These are phyloP conservation scores for Paramecium sexaurelia DNA, from an alignment of 73 alveolate species.

Conservation along the genomic window DNA sequence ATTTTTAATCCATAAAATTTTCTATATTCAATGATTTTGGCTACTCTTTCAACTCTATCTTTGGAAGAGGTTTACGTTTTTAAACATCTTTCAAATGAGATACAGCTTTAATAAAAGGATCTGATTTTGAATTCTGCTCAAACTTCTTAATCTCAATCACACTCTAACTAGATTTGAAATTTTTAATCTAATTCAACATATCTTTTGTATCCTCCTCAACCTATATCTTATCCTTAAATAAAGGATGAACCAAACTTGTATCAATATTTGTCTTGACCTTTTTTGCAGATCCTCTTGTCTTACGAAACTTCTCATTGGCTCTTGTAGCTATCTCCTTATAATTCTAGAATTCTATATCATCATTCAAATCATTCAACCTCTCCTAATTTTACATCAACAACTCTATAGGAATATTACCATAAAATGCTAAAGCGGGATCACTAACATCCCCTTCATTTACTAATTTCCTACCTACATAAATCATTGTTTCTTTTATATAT, in stretches of 20 bases:
- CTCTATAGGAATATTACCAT: slow-evolving; percentile 66
- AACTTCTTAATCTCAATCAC: slow-evolving; percentile 54
- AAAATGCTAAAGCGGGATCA: slow-evolving; percentile 74
- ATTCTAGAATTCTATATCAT: slow-evolving; percentile 61
- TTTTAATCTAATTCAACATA: slow-evolving; percentile 71
- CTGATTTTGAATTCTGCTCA: not conserved
- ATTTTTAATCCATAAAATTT: slow-evolving; percentile 62
- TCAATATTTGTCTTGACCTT: slow-evolving; percentile 15
- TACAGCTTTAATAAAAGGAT: slow-evolving; percentile 12
- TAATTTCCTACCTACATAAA: slow-evolving; percentile 92
- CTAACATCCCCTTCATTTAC: slow-evolving; percentile 69
- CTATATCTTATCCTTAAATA: not conserved
- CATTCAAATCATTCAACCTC: slow-evolving; percentile 74
- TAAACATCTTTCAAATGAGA: slow-evolving; percentile 36
- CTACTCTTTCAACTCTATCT: slow-evolving; percentile 49
- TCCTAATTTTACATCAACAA: slow-evolving; percentile 73
- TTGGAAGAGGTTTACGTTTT: slow-evolving; percentile 15
- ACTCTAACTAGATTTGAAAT: slow-evolving; percentile 18
- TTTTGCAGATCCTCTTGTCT: slow-evolving; percentile 59
- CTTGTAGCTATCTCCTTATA: slow-evolving; percentile 46
- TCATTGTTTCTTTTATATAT: slow-evolving; percentile 88
- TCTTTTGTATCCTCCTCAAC: not conserved
- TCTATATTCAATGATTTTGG: slow-evolving; percentile 59
- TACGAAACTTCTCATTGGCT: slow-evolving; percentile 53
- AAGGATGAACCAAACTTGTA: not conserved